Evolutionary conservation across 2,329 filamentous ascomycete species (phyloP).

Genomic region (Dactylonectria macrodidyma): DNA sequence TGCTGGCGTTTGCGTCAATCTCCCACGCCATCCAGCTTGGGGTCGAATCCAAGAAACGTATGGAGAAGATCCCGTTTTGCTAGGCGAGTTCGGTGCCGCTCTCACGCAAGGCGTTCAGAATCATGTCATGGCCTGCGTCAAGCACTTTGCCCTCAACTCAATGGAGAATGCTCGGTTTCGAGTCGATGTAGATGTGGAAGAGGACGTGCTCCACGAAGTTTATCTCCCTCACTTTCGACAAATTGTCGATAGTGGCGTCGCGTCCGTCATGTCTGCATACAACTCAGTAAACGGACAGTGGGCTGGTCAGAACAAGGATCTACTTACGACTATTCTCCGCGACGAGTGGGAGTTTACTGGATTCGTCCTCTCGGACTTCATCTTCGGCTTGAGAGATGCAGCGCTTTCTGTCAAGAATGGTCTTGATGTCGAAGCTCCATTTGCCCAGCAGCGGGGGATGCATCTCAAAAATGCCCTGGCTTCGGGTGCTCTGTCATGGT

Average conservation of each 20-base stretch:
- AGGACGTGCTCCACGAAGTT: slow-evolving; percentile 37
- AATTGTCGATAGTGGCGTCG: slow-evolving; percentile 36
- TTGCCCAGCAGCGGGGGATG: slow-evolving; percentile 23
- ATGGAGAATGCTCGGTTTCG: slow-evolving; percentile 44
- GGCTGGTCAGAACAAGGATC: slow-evolving; percentile 37
- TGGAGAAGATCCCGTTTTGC: slow-evolving; percentile 39
- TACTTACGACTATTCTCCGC: slow-evolving; percentile 36
- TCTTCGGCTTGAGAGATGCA: slow-evolving; percentile 38
- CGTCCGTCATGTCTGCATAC: slow-evolving; percentile 39
- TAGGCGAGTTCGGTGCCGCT: slow-evolving; percentile 40
- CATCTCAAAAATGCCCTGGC: neutral
- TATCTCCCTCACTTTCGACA: slow-evolving; percentile 40
- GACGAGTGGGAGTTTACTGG: slow-evolving; percentile 38
- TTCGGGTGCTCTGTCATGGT: too few relatives aligned
- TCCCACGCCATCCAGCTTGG: slow-evolving; percentile 44
- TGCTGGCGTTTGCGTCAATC: slow-evolving; percentile 41
- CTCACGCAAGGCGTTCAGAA: slow-evolving; percentile 36
- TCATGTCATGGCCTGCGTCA: slow-evolving; percentile 43
- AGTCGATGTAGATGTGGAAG: slow-evolving; percentile 38
- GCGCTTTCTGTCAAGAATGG: slow-evolving; percentile 37
- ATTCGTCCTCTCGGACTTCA: slow-evolving; percentile 36
- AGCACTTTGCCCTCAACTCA: slow-evolving; percentile 44
- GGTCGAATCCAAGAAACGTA: slow-evolving; percentile 45
- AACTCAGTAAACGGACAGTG: slow-evolving; percentile 41
- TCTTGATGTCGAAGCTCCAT: slow-evolving; percentile 43